These are phyloP conservation scores for Acer saccharum DNA, from an alignment of 345 rosid genomes.

Conservation along the genomic window DNA sequence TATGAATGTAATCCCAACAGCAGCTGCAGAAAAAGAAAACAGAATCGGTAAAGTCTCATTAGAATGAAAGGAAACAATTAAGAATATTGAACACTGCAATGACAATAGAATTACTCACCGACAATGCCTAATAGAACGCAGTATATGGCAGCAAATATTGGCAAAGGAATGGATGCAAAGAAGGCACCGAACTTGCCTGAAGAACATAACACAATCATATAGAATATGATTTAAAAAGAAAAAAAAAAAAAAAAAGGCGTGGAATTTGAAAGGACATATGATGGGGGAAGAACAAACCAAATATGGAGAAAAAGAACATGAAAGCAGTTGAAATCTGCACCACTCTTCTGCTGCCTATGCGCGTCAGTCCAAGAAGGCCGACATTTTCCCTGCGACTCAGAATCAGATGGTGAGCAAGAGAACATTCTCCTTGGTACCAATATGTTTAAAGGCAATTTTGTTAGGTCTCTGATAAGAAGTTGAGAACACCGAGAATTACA, in stretches of 20 bases:
- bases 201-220: conserved; percentile 9
- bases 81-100: neutral
- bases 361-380: conserved; percentile 89
- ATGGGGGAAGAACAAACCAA: conserved; percentile 54
- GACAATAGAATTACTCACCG: conserved; percentile 49
- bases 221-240: neutral
- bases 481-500: neutral
- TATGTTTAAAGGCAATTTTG: neutral
- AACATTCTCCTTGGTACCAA: neutral
- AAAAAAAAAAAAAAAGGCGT: neutral
- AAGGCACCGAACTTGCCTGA: conserved; percentile 96
- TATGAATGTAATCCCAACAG: conserved; percentile 81
- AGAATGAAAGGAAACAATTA: neutral
- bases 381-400: conserved; percentile 79
- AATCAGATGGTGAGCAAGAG: conserved; percentile 1
- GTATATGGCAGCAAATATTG: conserved; percentile 90
- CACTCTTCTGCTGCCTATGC: conserved; percentile 92
- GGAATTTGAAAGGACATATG: neutral
- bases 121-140: conserved; percentile 89
- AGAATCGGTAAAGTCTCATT: neutral
- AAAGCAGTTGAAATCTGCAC: conserved; percentile 92
- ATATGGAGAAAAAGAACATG: conserved; percentile 97
- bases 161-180: conserved; percentile 94
- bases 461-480: neutral
- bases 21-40: conserved; percentile 46